phyloP scores from a whole-genome alignment of 176 grass and related monocot genomes.

The Stipa capillata region DNA sequence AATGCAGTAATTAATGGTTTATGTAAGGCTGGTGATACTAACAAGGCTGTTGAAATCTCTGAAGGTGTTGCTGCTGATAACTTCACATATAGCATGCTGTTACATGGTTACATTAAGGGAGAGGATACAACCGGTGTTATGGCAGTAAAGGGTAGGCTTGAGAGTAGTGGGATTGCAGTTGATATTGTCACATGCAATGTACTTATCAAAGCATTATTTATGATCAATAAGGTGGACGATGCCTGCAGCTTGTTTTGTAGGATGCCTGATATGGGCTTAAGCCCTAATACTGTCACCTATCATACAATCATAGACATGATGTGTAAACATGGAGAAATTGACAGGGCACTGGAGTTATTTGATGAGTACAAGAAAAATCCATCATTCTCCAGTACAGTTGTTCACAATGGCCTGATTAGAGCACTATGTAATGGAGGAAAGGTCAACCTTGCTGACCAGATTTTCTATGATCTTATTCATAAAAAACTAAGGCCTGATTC shows the following conservation, averaged over 20 bases:
- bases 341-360: constrained; percentile 59
- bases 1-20: constrained; percentile 72
- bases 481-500: constrained; percentile 37
- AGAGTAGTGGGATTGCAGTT: constrained; percentile 38
- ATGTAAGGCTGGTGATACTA: constrained; percentile 56
- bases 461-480: constrained; percentile 55
- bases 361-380: constrained; percentile 41
- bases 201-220: constrained; percentile 73
- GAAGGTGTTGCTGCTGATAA: constrained; percentile 62
- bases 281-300: constrained; percentile 64
- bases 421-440: constrained; percentile 51
- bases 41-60: constrained; percentile 53
- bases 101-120: constrained; percentile 67
- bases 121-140: constrained; percentile 35
- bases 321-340: constrained; percentile 54
- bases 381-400: constrained; percentile 28
- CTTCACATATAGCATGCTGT: constrained; percentile 73
- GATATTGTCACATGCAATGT: constrained; percentile 76
- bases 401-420: constrained; percentile 46
- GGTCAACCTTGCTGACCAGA: constrained; percentile 35
- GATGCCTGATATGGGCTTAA: constrained; percentile 60
- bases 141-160: constrained; percentile 46
- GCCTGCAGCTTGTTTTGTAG: constrained; percentile 61
- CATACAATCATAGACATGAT: constrained; percentile 51
- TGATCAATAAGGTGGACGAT: constrained; percentile 60